Evolutionary conservation across 2,329 filamentous ascomycete genomes (phyloP).

Genomic region (Cordyceps cicadae): DNA sequence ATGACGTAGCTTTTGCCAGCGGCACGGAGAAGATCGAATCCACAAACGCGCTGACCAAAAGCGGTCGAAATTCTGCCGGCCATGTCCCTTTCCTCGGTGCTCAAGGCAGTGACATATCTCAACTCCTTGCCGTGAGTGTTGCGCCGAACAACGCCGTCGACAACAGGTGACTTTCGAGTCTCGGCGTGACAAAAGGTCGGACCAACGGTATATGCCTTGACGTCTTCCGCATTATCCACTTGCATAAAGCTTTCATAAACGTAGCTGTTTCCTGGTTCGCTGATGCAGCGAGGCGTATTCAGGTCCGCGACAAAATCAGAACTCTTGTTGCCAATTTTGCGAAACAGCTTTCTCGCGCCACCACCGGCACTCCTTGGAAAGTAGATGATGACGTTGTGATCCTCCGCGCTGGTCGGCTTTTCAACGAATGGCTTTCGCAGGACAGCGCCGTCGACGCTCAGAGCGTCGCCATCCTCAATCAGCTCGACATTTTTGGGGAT

Average conservation of each 20-base stretch:
- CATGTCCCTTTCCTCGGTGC: constrained; percentile 71
- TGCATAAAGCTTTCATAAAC: constrained; percentile 96
- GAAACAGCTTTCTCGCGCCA: constrained; percentile 83
- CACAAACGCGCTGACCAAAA: constrained; percentile 92
- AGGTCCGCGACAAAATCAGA: constrained; percentile 84
- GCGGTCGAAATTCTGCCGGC: constrained; percentile 83
- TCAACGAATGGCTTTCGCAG: constrained; percentile 95
- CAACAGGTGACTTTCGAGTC: constrained; percentile 92
- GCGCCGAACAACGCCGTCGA: constrained; percentile 88
- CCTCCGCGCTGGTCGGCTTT: constrained; percentile 95
- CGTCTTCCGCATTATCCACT: constrained; percentile 94
- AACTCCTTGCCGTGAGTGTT: constrained; percentile 98
- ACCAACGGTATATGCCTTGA: constrained; percentile 97
- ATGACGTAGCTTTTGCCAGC: constrained; percentile 92
- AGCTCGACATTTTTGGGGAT: constrained; percentile 69
- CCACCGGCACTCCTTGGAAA: constrained; percentile 81
- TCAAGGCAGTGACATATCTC: constrained; percentile 83
- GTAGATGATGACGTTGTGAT: constrained; percentile 98
- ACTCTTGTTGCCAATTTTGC: constrained; percentile 98
- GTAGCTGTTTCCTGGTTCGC: constrained; percentile 75
- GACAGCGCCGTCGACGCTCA: constrained; percentile 75
- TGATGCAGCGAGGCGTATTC: constrained; percentile 68
- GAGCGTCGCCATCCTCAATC: constrained; percentile 79
- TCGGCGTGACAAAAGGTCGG: constrained; percentile 91
- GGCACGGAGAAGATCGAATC: constrained; percentile 86